Evolutionary conservation across 345 rosid genomes (phyloP).

Genomic region (Citrus sinensis): DVS_A1.0 CM039164.1:26226501-26227000

Average conservation of each 20-base stretch:
- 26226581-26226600: neutral
- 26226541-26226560: neutral
- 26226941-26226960: constrained; percentile 31
- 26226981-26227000: neutral
- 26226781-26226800: neutral
- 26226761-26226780: neutral
- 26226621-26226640: neutral
- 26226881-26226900: constrained; percentile 35
- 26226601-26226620: neutral
- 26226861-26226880: constrained; percentile 33
- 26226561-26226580: neutral
- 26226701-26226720: neutral
- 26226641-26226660: neutral
- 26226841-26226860: constrained; percentile 35
- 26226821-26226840: constrained; percentile 69
- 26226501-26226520: neutral
- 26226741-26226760: neutral
- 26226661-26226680: neutral
- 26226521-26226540: neutral
- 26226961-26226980: constrained; percentile 5
- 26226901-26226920: constrained; percentile 35
- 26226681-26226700: neutral
- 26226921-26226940: constrained; percentile 42
- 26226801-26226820: constrained; percentile 77
- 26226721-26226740: neutral